phyloP scores from a whole-genome alignment of 371 early-diverging fungal species.

The Gilbertella persicaria region DNA sequence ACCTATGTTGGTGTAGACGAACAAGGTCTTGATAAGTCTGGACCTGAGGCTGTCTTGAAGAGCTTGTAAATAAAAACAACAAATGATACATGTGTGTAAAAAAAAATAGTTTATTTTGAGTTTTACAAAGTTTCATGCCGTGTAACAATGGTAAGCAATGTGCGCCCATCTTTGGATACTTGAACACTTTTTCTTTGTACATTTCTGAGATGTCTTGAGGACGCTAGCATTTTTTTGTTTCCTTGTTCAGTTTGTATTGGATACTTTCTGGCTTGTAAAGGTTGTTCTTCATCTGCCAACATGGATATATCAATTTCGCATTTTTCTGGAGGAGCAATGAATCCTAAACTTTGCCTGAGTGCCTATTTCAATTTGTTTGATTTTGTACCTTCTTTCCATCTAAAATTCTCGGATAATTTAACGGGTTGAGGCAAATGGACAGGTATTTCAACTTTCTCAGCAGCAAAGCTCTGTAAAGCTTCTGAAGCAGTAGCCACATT shows the following conservation, averaged over 20 bases:
- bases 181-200: conserved; percentile 18
- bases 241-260: neutral
- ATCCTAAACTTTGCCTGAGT: conserved; percentile 1
- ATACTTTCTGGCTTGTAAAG: neutral
- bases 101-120: conserved; percentile 5
- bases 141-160: conserved; percentile 5
- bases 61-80: conserved; percentile 8
- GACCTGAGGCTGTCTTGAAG: conserved; percentile 35
- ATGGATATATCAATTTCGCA: conserved; percentile 14
- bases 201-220: conserved; percentile 25
- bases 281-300: neutral
- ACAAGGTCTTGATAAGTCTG: conserved; percentile 32
- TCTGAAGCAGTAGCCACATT: conserved; percentile 31
- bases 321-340: conserved; percentile 21
- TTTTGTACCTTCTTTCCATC: conserved; percentile 4
- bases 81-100: too few relatives aligned
- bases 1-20: conserved; percentile 76
- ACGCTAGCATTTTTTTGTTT: conserved; percentile 27
- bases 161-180: conserved; percentile 3
- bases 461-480: conserved; percentile 23
- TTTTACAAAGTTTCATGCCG: too few relatives aligned
- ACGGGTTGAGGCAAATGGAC: neutral
- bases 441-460: conserved; percentile 16
- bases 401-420: neutral
- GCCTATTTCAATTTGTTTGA: neutral